Evolutionary conservation across 2,329 filamentous ascomycete species (phyloP).

Genomic region (Diaporthe sp.): DNA sequence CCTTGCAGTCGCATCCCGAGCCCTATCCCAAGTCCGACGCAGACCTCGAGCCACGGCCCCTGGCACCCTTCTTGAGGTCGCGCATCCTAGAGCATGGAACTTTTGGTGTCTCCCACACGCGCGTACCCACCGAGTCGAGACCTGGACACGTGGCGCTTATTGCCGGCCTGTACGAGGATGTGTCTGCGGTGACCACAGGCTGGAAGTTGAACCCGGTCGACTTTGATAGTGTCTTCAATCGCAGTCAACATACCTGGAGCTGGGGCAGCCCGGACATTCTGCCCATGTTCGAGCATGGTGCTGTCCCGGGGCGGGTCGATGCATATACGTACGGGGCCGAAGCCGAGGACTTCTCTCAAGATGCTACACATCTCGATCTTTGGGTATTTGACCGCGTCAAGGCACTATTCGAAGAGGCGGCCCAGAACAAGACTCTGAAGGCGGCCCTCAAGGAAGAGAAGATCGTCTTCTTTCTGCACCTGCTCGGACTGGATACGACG

Average conservation of each 20-base stretch:
- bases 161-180: conserved; percentile 96
- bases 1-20: conserved; percentile 93
- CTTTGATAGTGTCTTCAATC: conserved; percentile 99
- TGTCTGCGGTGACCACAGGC: conserved; percentile 95
- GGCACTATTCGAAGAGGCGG: conserved; percentile 85
- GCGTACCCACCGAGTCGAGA: conserved; percentile 95
- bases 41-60: conserved; percentile 79
- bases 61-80: conserved; percentile 93
- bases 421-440: conserved; percentile 81
- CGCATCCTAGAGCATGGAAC: conserved; percentile 90
- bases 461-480: conserved; percentile 93
- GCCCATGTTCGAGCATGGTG: conserved; percentile 97
- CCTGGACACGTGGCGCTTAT: conserved; percentile 98
- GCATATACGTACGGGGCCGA: conserved; percentile 88
- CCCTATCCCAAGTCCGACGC: conserved; percentile 79
- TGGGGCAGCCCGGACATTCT: conserved; percentile 99
- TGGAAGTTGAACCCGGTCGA: conserved; percentile 99
- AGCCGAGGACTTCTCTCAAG: conserved; percentile 88
- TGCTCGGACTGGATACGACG: conserved; percentile 91
- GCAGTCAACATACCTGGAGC: conserved; percentile 97
- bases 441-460: conserved; percentile 84
- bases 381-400: conserved; percentile 98
- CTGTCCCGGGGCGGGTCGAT: conserved; percentile 87
- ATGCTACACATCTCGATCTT: conserved; percentile 85
- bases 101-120: conserved; percentile 96